Conservation (phyloP, 1,284 basidiomycete genomes). For the Chalciporus sp. region DNA sequence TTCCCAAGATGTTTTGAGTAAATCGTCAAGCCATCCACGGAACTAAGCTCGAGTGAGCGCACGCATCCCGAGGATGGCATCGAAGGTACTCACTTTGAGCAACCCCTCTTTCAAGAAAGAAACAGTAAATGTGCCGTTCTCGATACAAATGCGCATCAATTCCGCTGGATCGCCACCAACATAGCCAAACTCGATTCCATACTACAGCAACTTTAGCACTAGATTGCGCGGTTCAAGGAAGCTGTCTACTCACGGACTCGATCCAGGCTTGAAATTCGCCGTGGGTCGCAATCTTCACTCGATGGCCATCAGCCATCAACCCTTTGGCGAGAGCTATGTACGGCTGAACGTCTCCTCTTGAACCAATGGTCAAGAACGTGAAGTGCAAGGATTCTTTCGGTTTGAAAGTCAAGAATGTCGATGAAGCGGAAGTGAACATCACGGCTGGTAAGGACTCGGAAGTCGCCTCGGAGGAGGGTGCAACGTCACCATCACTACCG, state of each 20-base stretch:
- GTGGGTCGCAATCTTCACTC: conserved; percentile 86
- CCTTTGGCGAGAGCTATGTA: conserved; percentile 95
- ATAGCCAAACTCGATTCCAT: conserved; percentile 91
- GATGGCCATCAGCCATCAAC: conserved; percentile 87
- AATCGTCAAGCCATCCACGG: conserved; percentile 95
- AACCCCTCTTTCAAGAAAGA: conserved; percentile 91
- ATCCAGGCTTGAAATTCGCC: conserved; percentile 96
- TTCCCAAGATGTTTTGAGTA: conserved; percentile 91
- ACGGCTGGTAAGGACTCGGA: conserved; percentile 77
- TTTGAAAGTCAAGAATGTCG: conserved; percentile 94
- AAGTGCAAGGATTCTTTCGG: conserved; percentile 82
- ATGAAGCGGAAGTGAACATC: conserved; percentile 93
- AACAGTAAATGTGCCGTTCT: conserved; percentile 96
- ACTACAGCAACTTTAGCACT: conserved; percentile 43
- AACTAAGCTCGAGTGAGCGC: conserved; percentile 55
- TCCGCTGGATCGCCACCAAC: conserved; percentile 98
- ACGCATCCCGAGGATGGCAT: not conserved
- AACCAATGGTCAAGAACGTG: conserved; percentile 94
- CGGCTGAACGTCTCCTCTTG: conserved; percentile 90
- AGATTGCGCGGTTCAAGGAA: conserved; percentile 11
- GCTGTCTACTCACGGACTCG: conserved; percentile 69
- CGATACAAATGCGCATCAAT: conserved; percentile 91
- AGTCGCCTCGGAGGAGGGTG: conserved; percentile 52
- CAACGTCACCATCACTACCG: conserved; percentile 42
- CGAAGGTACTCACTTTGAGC: conserved; percentile 61